Conservation (phyloP, 768 basidiomycete genomes). For the Hortiboletus campestris region DNA sequence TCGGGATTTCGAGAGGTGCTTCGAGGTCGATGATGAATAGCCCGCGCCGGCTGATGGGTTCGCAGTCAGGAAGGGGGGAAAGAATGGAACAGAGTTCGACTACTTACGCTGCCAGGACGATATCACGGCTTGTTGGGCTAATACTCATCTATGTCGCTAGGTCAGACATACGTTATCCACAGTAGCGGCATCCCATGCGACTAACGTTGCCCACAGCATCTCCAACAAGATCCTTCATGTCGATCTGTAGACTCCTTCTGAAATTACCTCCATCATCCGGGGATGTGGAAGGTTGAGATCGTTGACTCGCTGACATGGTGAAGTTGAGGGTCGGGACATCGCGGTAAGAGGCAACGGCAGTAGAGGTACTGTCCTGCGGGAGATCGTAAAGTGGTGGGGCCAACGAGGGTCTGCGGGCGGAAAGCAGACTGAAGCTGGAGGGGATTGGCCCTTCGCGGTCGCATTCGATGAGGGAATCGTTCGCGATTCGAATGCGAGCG, state of each 20-base stretch:
- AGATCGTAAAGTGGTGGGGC: slow-evolving; percentile 30
- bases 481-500: slow-evolving; percentile 11
- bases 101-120: slow-evolving; percentile 84
- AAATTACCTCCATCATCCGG: slow-evolving; percentile 62
- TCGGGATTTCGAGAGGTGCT: slow-evolving; percentile 79
- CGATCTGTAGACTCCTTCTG: slow-evolving; percentile 61
- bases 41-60: slow-evolving; percentile 63
- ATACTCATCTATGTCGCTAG: slow-evolving; percentile 74
- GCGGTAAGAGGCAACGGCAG: slow-evolving; percentile 29
- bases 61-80: background rate
- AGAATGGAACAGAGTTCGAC: background rate
- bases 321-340: slow-evolving; percentile 28
- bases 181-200: slow-evolving; percentile 2
- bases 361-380: slow-evolving; percentile 22
- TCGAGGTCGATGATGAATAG: slow-evolving; percentile 95
- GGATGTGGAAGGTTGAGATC: slow-evolving; percentile 24
- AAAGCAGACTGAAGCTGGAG: slow-evolving; percentile 31
- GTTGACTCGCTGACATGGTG: slow-evolving; percentile 7
- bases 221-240: slow-evolving; percentile 76
- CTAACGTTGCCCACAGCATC: slow-evolving; percentile 83
- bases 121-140: slow-evolving; percentile 81
- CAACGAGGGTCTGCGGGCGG: slow-evolving; percentile 35
- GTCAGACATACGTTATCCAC: slow-evolving; percentile 4
- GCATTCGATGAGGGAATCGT: slow-evolving; percentile 15
- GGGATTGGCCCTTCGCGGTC: slow-evolving; percentile 27